Evolutionary conservation across 306 rosid species (phyloP).

Genomic region (Hippophae tibetana): DNA sequence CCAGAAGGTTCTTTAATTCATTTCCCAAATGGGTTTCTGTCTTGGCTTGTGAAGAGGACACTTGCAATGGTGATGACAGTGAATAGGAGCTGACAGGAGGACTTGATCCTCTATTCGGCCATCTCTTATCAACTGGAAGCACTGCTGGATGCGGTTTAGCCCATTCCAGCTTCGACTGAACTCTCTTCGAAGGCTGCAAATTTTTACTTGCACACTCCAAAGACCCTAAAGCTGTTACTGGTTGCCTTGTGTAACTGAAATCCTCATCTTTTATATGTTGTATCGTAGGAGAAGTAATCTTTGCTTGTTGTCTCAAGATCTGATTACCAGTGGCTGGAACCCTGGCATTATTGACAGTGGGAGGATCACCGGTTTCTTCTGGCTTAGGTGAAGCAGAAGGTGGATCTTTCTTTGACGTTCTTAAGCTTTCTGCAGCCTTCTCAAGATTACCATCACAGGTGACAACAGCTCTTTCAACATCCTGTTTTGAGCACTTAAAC

Average conservation of each 20-base stretch:
- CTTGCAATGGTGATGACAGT: slow-evolving; percentile 54
- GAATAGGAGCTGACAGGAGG: slow-evolving; percentile 65
- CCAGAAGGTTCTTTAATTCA: slow-evolving; percentile 57
- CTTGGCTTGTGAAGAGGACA: slow-evolving; percentile 45
- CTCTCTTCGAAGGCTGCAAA: slow-evolving; percentile 58
- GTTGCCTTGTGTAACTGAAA: slow-evolving; percentile 68
- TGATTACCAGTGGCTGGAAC: slow-evolving; percentile 40
- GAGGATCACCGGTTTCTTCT: slow-evolving; percentile 78
- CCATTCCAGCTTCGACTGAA: slow-evolving; percentile 75
- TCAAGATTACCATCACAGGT: slow-evolving; percentile 83
- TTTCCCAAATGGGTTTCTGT: slow-evolving; percentile 54
- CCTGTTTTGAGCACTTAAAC: slow-evolving; percentile 71
- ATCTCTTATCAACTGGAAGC: slow-evolving; percentile 52
- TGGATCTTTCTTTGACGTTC: slow-evolving; percentile 50
- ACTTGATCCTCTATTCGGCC: slow-evolving; percentile 55
- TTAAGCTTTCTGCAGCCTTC: slow-evolving; percentile 67
- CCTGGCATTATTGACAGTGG: slow-evolving; percentile 44
- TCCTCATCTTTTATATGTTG: slow-evolving; percentile 68
- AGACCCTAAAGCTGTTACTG: slow-evolving; percentile 38
- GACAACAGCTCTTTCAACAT: slow-evolving; percentile 89
- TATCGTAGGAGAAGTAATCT: slow-evolving; percentile 27
- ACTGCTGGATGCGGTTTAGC: slow-evolving; percentile 49
- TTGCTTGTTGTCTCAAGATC: slow-evolving; percentile 46
- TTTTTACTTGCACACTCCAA: slow-evolving; percentile 50
- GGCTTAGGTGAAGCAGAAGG: slow-evolving; percentile 54